Percentiles rank a stretch among this genome's conserved stretches.
These are phyloP conservation scores for Otatea glauca DNA, from an alignment of 176 grass and related monocot genomes.

Conservation along the genomic window DNA sequence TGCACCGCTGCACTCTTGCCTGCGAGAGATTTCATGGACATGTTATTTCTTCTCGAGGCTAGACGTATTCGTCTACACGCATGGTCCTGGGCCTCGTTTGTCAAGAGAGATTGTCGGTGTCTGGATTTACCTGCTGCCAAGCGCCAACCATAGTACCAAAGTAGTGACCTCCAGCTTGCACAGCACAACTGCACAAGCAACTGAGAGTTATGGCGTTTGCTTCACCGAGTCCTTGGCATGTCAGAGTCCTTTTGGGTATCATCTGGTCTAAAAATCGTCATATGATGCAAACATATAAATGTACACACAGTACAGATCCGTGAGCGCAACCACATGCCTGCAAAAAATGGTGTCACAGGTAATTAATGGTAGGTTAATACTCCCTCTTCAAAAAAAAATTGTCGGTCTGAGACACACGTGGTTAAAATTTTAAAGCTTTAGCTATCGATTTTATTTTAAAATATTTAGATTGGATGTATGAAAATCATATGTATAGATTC, in stretches of 20 bases:
- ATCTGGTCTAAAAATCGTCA: background rate
- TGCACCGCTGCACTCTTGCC: background rate
- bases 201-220: background rate
- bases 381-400: no score
- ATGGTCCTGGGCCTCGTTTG: background rate
- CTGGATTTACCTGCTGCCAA: background rate
- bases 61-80: background rate
- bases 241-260: conserved; percentile 27
- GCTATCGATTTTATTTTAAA: no score
- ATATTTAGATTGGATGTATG: no score
- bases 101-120: background rate
- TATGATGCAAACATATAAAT: background rate
- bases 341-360: background rate
- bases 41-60: background rate
- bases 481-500: no score
- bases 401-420: no score
- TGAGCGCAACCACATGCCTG: background rate
- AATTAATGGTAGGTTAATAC: background rate
- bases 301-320: conserved; percentile 7
- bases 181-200: background rate
- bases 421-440: no score
- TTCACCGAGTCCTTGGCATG: conserved; percentile 12
- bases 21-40: background rate
- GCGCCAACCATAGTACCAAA: background rate
- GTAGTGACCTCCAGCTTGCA: conserved; percentile 25